Evolutionary conservation across 129 eudicot species (phyloP), one percentile per base, ranked within the genome.

Genomic region (Glebionis coronaria): DNA sequence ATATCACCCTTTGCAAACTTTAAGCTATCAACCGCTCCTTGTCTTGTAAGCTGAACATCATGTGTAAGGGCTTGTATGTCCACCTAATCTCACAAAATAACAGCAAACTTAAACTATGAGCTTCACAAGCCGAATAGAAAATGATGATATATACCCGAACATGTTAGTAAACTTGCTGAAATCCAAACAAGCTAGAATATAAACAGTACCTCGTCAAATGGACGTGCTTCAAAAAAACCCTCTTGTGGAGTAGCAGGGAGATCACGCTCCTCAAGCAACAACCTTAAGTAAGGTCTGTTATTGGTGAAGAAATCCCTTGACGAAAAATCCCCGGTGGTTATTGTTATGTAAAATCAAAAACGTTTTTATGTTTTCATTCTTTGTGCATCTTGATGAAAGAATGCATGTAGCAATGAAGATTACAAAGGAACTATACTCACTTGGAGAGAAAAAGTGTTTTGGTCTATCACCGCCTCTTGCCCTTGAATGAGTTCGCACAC

Each of bases 61-160:
- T 94, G 97, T 47, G 99, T 97, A 81, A 94, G 92, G 56, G 99
- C 99, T 83, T 94, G 99, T 68, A 94, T 87, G 68, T 94, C 99
- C 78, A 89, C 97, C 99, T 89, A 85, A 71, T 52, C 10, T 62
- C 72, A 69, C 21, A 73, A 29, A 57, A 21, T 14, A 15, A 52
- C 5, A 9, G 31, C 66, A 29, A 45, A 44, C 58, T 3, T 4
- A 28, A 40, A 46, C 19, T 63, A 14, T n/a, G n/a, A n/a, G n/a
- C n/a, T n/a, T n/a, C n/a, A n/a, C n/a, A n/a, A n/a, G n/a, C n/a
- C n/a, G n/a, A n/a, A n/a, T n/a, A n/a, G n/a, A n/a, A n/a, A n/a
- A n/a, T n/a, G n/a, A n/a, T n/a, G n/a, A n/a, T n/a, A n/a, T n/a
- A n/a, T n/a, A n/a, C n/a, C n/a, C n/a, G n/a, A n/a, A n/a, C n/a